Conservation (phyloP, 140 eudicot genomes). For the Erigeron philadelphicus region DNA sequence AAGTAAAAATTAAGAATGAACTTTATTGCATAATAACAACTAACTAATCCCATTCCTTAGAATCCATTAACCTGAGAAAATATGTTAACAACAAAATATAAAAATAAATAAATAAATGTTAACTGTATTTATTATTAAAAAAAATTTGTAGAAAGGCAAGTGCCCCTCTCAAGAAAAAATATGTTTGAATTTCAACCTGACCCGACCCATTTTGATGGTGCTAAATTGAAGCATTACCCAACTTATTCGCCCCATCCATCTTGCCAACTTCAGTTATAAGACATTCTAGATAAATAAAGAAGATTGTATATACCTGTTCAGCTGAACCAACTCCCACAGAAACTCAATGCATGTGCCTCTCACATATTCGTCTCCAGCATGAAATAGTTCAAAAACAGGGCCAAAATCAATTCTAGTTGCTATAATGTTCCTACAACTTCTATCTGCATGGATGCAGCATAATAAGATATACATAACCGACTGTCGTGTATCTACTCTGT, state of each 20-base stretch:
- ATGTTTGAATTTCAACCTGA: background rate
- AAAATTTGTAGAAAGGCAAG: too few species aligned
- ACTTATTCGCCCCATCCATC: background rate
- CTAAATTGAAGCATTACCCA: background rate
- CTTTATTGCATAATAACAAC: background rate
- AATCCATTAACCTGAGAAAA: background rate
- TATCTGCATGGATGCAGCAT: slow-evolving; percentile 58
- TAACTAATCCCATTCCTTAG: background rate
- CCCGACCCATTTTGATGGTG: background rate
- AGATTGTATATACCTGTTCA: slow-evolving; percentile 53
- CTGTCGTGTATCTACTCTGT: slow-evolving; percentile 52
- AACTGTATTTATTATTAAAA: too few species aligned
- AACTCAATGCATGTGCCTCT: slow-evolving; percentile 73
- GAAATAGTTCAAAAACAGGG: slow-evolving; percentile 76
- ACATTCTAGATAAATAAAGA: background rate
- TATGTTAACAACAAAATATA: background rate
- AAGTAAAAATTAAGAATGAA: background rate
- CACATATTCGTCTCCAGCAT: slow-evolving; percentile 62
- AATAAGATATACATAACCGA: slow-evolving; percentile 50
- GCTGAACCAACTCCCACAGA: slow-evolving; percentile 66
- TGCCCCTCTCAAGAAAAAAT: background rate
- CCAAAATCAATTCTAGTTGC: slow-evolving; percentile 58
- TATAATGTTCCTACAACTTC: slow-evolving; percentile 52
- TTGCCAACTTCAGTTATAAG: background rate
- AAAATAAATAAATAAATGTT: too few species aligned